phyloP scores from a whole-genome alignment of 2,329 filamentous ascomycete species.

The Epichloe scottii region DNA sequence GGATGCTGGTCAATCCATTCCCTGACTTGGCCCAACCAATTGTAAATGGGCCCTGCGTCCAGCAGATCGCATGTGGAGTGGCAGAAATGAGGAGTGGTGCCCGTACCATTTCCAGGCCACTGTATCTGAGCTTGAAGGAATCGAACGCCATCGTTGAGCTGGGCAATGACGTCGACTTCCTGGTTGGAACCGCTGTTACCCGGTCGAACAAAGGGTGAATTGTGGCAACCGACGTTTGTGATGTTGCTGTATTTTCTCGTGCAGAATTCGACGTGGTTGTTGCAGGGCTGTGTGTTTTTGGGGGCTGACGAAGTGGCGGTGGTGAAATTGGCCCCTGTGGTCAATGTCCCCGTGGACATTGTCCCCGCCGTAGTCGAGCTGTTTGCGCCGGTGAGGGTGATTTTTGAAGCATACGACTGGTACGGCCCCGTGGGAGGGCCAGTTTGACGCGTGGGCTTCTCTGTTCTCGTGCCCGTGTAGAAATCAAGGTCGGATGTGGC shows the following conservation, averaged over 20 bases:
- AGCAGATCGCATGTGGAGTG: slow-evolving; percentile 75
- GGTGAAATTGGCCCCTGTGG: slow-evolving; percentile 26
- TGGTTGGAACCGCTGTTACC: slow-evolving; percentile 72
- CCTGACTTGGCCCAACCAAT: slow-evolving; percentile 57
- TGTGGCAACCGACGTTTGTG: slow-evolving; percentile 66
- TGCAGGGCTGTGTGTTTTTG: slow-evolving; percentile 68
- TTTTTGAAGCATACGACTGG: slow-evolving; percentile 28
- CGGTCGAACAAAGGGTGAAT: slow-evolving; percentile 61
- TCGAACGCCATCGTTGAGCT: slow-evolving; percentile 66
- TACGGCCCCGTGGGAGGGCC: slow-evolving; percentile 33
- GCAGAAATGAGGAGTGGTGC: slow-evolving; percentile 53
- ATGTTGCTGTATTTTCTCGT: slow-evolving; percentile 67
- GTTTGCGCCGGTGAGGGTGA: slow-evolving; percentile 25
- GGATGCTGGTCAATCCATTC: slow-evolving; percentile 66
- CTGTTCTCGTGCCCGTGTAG: slow-evolving; percentile 24
- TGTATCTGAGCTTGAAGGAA: slow-evolving; percentile 53
- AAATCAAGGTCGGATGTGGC: slow-evolving; percentile 24
- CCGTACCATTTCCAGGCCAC: slow-evolving; percentile 35
- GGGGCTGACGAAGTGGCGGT: slow-evolving; percentile 27
- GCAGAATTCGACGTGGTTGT: slow-evolving; percentile 68
- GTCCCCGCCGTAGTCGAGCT: slow-evolving; percentile 23
- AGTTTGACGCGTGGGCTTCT: slow-evolving; percentile 23
- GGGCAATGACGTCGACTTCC: slow-evolving; percentile 49
- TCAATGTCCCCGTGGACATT: slow-evolving; percentile 23
- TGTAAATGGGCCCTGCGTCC: slow-evolving; percentile 64